phyloP scores from a whole-genome alignment of 106 monocot species.

The Apostasia ramifera region DNA sequence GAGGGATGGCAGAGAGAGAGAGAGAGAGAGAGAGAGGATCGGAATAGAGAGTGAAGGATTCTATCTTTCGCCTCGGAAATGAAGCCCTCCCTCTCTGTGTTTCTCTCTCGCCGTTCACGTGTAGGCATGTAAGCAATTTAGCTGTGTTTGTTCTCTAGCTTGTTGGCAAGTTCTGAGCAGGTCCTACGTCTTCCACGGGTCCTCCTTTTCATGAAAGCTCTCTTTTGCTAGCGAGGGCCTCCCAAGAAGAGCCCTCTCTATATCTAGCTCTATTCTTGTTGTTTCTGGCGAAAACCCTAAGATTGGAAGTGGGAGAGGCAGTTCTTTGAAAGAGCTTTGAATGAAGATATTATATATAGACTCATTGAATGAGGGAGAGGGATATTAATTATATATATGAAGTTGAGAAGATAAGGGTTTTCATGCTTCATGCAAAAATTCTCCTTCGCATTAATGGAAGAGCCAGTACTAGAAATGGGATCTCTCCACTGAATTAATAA shows the following conservation, averaged over 20 bases:
- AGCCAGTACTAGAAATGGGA: neutral
- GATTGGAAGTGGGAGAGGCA: neutral
- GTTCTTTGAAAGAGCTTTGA: neutral
- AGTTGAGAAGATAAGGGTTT: neutral
- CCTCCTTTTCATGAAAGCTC: no score
- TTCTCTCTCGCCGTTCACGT: neutral
- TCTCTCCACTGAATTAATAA: neutral
- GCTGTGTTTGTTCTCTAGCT: neutral
- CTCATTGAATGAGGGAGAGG: neutral
- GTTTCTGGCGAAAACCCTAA: neutral
- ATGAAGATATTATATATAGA: no score
- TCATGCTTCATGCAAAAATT: constrained; percentile 1
- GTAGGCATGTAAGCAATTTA: constrained; percentile 1
- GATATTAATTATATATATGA: no score
- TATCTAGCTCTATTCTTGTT: neutral
- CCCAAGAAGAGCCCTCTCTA: neutral
- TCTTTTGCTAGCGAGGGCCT: no score
- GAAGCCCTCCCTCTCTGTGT: neutral
- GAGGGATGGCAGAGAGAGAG: neutral
- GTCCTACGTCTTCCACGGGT: no score
- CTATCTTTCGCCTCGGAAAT: neutral
- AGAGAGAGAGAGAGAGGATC: neutral
- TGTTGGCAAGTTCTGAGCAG: no score
- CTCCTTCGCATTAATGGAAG: neutral
- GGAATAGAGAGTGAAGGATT: neutral